Conservation (phyloP, 441 rosid species). For the Brassica balearica region DNA sequence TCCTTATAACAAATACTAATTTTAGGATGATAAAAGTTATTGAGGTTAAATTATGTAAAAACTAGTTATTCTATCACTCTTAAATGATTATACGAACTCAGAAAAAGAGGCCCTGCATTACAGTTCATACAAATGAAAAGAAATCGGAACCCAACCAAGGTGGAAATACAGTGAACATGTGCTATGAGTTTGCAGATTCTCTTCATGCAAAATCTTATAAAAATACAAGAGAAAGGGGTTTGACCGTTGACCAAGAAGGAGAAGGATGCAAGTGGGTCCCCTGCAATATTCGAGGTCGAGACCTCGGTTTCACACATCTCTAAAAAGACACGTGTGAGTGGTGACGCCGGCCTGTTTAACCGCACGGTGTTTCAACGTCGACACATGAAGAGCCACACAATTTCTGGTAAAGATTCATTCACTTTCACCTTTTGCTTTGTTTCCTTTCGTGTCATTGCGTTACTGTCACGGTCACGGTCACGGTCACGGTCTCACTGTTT, state of each 20-base stretch:
- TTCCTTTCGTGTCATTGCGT: constrained; percentile 15
- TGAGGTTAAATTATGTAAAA: too few relatives aligned
- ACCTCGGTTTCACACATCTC: constrained; percentile 40
- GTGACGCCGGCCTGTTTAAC: constrained; percentile 31
- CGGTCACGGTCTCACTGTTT: neutral
- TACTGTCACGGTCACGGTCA: neutral
- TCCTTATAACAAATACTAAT: too few relatives aligned
- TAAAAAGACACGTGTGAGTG: constrained; percentile 37
- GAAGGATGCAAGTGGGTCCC: constrained; percentile 39
- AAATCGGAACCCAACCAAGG: constrained; percentile 30
- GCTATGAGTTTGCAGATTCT: constrained; percentile 34
- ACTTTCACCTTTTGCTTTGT: constrained; percentile 35
- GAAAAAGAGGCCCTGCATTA: neutral
- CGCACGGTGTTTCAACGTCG: constrained; percentile 40
- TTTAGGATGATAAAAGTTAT: too few relatives aligned
- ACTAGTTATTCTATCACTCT: too few relatives aligned
- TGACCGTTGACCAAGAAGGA: constrained; percentile 38
- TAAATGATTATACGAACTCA: neutral
- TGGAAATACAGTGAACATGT: constrained; percentile 29
- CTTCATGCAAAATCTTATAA: constrained; percentile 12
- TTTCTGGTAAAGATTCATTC: constrained; percentile 17
- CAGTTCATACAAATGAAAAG: neutral
- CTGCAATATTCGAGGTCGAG: constrained; percentile 24
- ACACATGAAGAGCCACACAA: constrained; percentile 9
- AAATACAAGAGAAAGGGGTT: constrained; percentile 2